A percentile compares a stretch with the other conserved stretches of the same genome.
Evolutionary conservation across 1,139 yeast genomes (phyloP).

Genomic region (Saccharomyces hybrid): DNA sequence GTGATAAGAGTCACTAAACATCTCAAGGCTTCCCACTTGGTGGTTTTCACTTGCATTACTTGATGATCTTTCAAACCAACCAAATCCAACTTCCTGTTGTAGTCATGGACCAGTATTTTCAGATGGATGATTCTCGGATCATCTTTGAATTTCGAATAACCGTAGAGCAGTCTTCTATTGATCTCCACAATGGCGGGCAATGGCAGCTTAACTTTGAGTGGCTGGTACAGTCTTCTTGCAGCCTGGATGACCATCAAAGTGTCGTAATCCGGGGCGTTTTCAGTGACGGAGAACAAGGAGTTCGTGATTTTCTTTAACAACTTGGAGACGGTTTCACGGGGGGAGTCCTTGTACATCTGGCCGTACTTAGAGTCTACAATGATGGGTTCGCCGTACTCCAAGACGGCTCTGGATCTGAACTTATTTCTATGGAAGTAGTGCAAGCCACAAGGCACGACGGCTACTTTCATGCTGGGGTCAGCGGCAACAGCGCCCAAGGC

Average conservation of each 20-base stretch:
- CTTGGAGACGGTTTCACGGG: conserved; percentile 51
- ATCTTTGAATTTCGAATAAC: conserved; percentile 54
- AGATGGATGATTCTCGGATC: conserved; percentile 49
- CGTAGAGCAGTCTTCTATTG: conserved; percentile 59
- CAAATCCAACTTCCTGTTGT: conserved; percentile 46
- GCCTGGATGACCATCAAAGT: conserved; percentile 71
- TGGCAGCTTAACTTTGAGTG: conserved; percentile 46
- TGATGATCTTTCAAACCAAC: conserved; percentile 66
- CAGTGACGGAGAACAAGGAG: conserved; percentile 62
- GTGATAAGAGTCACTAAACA: conserved; percentile 32
- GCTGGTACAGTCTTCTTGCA: conserved; percentile 59
- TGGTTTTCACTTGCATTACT: conserved; percentile 45
- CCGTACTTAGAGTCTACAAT: conserved; percentile 46
- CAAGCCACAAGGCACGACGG: conserved; percentile 68
- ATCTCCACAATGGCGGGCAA: conserved; percentile 62
- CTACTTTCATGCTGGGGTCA: conserved; percentile 48
- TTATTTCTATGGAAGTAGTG: conserved; percentile 71
- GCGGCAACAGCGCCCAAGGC: conserved; percentile 65
- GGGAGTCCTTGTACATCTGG: conserved; percentile 44
- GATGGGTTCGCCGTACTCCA: conserved; percentile 69
- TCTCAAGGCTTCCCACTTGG: conserved; percentile 24
- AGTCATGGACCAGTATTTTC: conserved; percentile 45
- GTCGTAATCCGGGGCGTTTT: conserved; percentile 67
- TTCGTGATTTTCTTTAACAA: conserved; percentile 48
- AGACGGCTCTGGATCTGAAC: conserved; percentile 69